These are phyloP conservation scores for Tylopilus balloui DNA, from an alignment of 768 basidiomycete species.

Conservation along the genomic window DNA sequence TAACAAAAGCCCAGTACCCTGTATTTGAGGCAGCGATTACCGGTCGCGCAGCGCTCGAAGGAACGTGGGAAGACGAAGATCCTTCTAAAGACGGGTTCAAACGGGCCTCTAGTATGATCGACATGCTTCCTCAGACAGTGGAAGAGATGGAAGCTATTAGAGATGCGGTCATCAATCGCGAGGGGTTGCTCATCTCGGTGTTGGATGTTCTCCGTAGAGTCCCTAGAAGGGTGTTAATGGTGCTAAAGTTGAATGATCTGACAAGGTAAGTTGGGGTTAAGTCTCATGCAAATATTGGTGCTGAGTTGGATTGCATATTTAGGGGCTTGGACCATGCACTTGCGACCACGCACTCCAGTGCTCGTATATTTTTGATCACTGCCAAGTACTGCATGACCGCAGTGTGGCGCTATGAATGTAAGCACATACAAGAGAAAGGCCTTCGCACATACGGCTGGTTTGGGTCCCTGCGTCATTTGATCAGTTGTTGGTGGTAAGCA, in stretches of 20 bases:
- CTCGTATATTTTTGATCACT: constrained; percentile 86
- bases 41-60: constrained; percentile 69
- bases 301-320: not conserved
- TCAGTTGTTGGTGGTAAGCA: constrained; percentile 75
- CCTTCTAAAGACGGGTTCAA: constrained; percentile 36
- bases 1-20: constrained; percentile 58
- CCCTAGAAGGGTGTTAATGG: constrained; percentile 80
- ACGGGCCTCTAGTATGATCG: constrained; percentile 74
- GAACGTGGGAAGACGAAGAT: constrained; percentile 44
- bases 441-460: constrained; percentile 40
- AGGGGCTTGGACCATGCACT: constrained; percentile 82
- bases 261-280: constrained; percentile 47
- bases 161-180: constrained; percentile 73
- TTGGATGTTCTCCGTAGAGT: constrained; percentile 85
- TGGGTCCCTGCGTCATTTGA: constrained; percentile 46
- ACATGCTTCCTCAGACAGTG: constrained; percentile 65
- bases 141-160: constrained; percentile 81
- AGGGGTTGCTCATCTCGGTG: constrained; percentile 79
- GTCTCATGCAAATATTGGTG: not conserved
- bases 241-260: constrained; percentile 81
- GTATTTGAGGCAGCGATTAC: constrained; percentile 95
- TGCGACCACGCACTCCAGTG: constrained; percentile 82
- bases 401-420: constrained; percentile 69
- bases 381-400: constrained; percentile 83
- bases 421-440: constrained; percentile 47